These are phyloP conservation scores for Fomitopsis pulvina DNA, from an alignment of 768 basidiomycete species.

Conservation along the genomic window DNA sequence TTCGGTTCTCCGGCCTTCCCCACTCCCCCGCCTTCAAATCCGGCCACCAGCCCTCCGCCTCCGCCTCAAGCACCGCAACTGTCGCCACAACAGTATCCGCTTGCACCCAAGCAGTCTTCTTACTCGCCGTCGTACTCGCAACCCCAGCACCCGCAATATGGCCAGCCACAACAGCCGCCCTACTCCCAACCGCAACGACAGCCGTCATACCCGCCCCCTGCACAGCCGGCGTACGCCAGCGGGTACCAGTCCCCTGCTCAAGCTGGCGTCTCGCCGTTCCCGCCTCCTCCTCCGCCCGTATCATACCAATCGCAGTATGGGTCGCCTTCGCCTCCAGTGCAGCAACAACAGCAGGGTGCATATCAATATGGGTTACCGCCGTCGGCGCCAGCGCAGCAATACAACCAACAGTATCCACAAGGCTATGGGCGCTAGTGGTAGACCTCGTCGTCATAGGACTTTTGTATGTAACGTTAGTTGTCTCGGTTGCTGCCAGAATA, in stretches of 20 bases:
- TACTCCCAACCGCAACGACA: conserved; percentile 14
- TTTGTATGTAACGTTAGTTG: too few relatives aligned
- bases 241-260: conserved; percentile 12
- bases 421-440: conserved; percentile 10
- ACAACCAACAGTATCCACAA: conserved; percentile 15
- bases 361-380: conserved; percentile 17
- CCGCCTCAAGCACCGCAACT: conserved; percentile 13
- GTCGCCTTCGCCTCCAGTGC: conserved; percentile 4
- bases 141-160: conserved; percentile 4
- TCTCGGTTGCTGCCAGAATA: too few relatives aligned
- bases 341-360: conserved; percentile 10
- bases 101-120: background rate
- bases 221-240: conserved; percentile 14
- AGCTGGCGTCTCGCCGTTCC: conserved; percentile 7
- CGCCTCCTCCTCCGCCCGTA: conserved; percentile 15
- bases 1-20: conserved; percentile 11
- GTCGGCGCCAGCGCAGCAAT: conserved; percentile 13
- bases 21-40: conserved; percentile 5
- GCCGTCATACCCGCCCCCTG: conserved; percentile 16
- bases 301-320: conserved; percentile 15
- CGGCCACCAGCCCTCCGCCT: conserved; percentile 2
- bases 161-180: conserved; percentile 7
- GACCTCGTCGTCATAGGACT: too few relatives aligned
- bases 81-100: conserved; percentile 10
- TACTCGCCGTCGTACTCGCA: background rate